A percentile compares a stretch with the other conserved stretches of the same genome.
These are phyloP conservation scores for Trichoderma reesei DNA, from an alignment of 495 filamentous ascomycete genomes.

Conservation along the genomic window DNA sequence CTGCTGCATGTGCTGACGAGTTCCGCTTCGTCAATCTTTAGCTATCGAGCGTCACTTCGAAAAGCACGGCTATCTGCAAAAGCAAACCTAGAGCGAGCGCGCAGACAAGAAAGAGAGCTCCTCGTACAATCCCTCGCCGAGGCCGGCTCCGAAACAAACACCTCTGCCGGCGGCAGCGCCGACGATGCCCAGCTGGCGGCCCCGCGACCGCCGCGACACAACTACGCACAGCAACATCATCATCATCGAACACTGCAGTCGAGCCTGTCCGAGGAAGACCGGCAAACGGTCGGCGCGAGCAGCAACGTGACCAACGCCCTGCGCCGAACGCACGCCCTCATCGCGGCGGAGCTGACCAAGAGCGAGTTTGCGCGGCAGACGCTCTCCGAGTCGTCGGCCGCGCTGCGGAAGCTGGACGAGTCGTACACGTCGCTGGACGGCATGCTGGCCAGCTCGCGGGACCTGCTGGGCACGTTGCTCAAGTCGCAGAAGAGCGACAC, in stretches of 20 bases:
- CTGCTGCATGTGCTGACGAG: not conserved
- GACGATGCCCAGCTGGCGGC: constrained; percentile 15
- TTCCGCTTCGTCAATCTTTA: constrained; percentile 21
- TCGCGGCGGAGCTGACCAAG: constrained; percentile 70
- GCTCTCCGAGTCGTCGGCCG: constrained; percentile 68
- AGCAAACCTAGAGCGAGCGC: constrained; percentile 59
- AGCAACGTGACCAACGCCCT: constrained; percentile 77
- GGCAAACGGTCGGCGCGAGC: constrained; percentile 60
- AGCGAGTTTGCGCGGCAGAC: constrained; percentile 85
- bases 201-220: constrained; percentile 14
- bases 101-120: constrained; percentile 64
- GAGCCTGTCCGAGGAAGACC: constrained; percentile 48
- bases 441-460: constrained; percentile 60
- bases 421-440: constrained; percentile 70
- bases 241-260: constrained; percentile 14
- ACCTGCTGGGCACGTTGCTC: constrained; percentile 68
- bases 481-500: constrained; percentile 87
- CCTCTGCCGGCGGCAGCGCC: constrained; percentile 16
- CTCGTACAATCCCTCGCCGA: constrained; percentile 55
- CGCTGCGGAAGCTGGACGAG: constrained; percentile 67
- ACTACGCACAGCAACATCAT: constrained; percentile 10
- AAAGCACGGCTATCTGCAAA: constrained; percentile 78
- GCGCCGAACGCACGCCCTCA: constrained; percentile 72
- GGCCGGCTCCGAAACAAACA: constrained; percentile 27
- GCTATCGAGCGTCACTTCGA: constrained; percentile 66